A percentile compares a stretch with the other conserved stretches of the same genome.
Conservation (phyloP, 2,329 filamentous ascomycete genomes). For the Pestalotiopsis fici region DNA sequence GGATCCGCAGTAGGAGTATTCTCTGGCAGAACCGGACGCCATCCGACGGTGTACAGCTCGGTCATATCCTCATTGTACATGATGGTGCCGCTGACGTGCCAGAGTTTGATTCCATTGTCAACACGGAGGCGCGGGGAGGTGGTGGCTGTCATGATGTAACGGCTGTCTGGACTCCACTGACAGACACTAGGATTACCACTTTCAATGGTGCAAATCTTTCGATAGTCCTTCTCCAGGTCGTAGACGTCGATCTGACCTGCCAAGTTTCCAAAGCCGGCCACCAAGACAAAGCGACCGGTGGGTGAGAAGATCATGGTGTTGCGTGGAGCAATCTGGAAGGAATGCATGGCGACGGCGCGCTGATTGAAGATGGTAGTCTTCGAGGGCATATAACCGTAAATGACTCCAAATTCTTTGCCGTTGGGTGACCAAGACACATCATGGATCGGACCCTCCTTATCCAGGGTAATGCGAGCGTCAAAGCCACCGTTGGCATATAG, state of each 20-base stretch:
- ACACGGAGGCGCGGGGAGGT: conserved; percentile 93
- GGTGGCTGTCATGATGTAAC: conserved; percentile 95
- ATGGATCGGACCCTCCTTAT: conserved; percentile 97
- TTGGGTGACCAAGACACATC: conserved; percentile 99
- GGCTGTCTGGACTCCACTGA: conserved; percentile 95
- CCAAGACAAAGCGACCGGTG: conserved; percentile 86
- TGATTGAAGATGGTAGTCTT: conserved; percentile 98
- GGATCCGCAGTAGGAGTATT: conserved; percentile 67
- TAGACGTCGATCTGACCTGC: conserved; percentile 98
- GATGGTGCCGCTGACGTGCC: conserved; percentile 84
- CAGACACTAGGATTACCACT: conserved; percentile 95
- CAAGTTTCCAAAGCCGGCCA: conserved; percentile 96
- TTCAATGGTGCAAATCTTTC: conserved; percentile 91
- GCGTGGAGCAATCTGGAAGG: conserved; percentile 82
- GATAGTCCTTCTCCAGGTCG: conserved; percentile 90
- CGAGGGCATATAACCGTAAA: conserved; percentile 98
- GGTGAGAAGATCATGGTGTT: conserved; percentile 97
- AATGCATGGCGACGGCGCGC: conserved; percentile 79
- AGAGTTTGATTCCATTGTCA: conserved; percentile 94
- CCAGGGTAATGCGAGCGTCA: conserved; percentile 86
- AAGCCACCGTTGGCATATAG: conserved; percentile 89
- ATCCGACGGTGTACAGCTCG: conserved; percentile 88
- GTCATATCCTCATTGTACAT: conserved; percentile 97
- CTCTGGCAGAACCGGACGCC: conserved; percentile 74
- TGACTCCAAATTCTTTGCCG: conserved; percentile 95